Evolutionary conservation across 208 protist genomes (phyloP).

Genomic region (Trypanosoma brucei): DNA sequence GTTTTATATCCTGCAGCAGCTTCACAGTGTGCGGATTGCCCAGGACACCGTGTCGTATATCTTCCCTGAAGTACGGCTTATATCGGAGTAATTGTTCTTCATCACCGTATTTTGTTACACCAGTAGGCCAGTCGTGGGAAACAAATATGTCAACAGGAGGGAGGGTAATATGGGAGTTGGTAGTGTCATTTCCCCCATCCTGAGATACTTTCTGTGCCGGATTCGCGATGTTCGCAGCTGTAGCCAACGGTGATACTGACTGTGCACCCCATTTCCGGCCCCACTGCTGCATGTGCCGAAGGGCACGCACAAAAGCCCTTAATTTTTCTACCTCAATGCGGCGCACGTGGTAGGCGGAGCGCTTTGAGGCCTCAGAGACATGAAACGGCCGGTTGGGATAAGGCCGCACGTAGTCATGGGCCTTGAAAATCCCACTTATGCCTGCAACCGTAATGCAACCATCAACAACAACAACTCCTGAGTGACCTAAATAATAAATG

Average conservation of each 20-base stretch:
- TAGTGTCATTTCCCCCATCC: no score
- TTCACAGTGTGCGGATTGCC: constrained; percentile 81
- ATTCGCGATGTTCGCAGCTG: no score
- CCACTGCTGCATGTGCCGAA: constrained; percentile 13
- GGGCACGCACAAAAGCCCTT: constrained; percentile 28
- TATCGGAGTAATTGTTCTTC: constrained; percentile 67
- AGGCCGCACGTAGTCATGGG: constrained; percentile 59
- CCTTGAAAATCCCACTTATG: constrained; percentile 89
- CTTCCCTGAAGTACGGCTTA: constrained; percentile 86
- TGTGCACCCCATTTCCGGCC: no score
- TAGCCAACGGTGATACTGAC: no score
- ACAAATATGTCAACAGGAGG: constrained; percentile 69
- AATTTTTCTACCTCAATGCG: constrained; percentile 85
- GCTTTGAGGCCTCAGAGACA: constrained; percentile 41
- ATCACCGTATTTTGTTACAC: constrained; percentile 84
- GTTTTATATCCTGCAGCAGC: constrained; percentile 51
- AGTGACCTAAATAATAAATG: constrained; percentile 98
- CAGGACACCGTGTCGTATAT: constrained; percentile 63
- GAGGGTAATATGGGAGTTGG: not conserved
- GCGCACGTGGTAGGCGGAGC: constrained; percentile 84
- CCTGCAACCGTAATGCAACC: constrained; percentile 63
- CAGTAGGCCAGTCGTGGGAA: constrained; percentile 90
- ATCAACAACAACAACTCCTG: constrained; percentile 89
- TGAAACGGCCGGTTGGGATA: constrained; percentile 72
- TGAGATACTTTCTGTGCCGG: no score